These are phyloP conservation scores for Colletotrichum sp. DNA, from an alignment of 2,329 filamentous ascomycete genomes.

Conservation along the genomic window DNA sequence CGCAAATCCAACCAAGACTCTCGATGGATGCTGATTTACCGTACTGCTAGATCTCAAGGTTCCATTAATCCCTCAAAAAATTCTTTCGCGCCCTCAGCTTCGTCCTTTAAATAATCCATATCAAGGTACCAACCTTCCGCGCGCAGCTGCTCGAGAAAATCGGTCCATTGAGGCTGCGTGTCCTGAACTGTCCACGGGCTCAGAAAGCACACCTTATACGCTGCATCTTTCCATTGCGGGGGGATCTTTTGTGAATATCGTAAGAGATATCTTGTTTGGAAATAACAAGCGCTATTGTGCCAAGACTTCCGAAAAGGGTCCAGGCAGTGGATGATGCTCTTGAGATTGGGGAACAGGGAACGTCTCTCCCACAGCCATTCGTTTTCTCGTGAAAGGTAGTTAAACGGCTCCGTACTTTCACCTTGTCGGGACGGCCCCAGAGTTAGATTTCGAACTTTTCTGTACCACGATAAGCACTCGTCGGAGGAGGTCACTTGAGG, in stretches of 20 bases:
- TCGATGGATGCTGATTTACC: not conserved
- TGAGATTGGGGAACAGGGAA: not conserved
- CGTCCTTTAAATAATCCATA: not conserved
- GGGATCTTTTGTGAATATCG: not conserved
- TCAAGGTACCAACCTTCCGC: not conserved
- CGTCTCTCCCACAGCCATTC: not conserved
- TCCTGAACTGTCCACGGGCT: not conserved
- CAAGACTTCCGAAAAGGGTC: not conserved
- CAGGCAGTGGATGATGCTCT: not conserved
- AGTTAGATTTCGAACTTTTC: not conserved
- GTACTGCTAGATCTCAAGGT: not conserved
- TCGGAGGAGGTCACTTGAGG: not conserved
- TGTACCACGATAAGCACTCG: fast-evolving
- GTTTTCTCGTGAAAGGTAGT: not conserved
- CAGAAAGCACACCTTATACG: not conserved
- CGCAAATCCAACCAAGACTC: fast-evolving
- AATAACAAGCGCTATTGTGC: not conserved
- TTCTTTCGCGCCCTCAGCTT: not conserved
- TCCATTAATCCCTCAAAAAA: not conserved
- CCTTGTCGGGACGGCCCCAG: not conserved
- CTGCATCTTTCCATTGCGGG: not conserved
- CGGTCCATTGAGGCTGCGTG: not conserved
- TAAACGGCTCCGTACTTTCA: fast-evolving
- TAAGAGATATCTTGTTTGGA: not conserved
- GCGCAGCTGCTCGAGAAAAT: not conserved